Conservation (phyloP, 2,329 filamentous ascomycete species). For the Colletotrichum liaoningense region DNA sequence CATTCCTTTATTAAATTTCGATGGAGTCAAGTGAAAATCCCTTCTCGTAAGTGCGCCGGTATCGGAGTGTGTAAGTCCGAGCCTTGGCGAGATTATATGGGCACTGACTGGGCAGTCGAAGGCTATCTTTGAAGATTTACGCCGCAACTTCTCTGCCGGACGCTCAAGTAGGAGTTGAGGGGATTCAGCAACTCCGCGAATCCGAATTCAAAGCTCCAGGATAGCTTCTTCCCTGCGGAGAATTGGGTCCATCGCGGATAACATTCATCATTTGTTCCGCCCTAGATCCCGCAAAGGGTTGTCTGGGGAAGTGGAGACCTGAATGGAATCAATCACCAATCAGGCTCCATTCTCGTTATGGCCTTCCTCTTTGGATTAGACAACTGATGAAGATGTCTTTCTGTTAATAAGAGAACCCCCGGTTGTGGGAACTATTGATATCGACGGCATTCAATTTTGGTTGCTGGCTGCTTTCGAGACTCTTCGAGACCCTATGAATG, state of each 20-base stretch:
- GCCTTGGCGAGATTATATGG: not conserved
- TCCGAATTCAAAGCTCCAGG: not conserved
- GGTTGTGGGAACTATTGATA: no score
- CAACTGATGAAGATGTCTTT: no score
- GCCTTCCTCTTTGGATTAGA: not conserved
- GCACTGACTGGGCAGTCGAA: not conserved
- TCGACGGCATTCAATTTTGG: no score
- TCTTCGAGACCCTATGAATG: no score
- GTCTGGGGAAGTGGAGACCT: conserved; percentile 5
- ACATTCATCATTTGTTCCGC: not conserved
- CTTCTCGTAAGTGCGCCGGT: not conserved
- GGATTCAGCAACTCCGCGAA: no score
- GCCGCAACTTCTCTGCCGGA: no score
- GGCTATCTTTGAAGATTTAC: no score
- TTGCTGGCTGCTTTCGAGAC: no score
- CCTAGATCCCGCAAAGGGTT: not conserved
- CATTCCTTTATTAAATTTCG: not conserved
- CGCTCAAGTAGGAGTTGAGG: no score
- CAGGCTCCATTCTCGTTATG: not conserved
- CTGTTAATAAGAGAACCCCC: no score
- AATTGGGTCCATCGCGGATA: not conserved
- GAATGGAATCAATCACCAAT: not conserved
- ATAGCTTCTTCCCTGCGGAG: not conserved
- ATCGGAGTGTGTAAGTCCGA: not conserved
- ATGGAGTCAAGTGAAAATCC: conserved; percentile 1